Evolutionary conservation across 116 monocot genomes (phyloP), one percentile per base, ranked within the genome.

Genomic region (Iris pallida): DNA sequence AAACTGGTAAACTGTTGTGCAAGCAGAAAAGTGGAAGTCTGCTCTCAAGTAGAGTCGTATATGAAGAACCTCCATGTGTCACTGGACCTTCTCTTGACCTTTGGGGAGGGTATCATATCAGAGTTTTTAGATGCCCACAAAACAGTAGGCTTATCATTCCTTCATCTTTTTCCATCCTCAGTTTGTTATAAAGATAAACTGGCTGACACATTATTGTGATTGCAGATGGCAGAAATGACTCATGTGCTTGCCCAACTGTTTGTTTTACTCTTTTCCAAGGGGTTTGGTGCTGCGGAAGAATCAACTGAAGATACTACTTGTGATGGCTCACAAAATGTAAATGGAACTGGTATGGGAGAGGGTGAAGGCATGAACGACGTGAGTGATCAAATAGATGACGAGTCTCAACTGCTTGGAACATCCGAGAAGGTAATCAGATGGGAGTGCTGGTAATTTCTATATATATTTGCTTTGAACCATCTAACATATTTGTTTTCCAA

Each of bases 291-390:
- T 68, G 19, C 71, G 14, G 81, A 87, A 66, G 87, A 82, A 56
- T 19, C 63, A 57, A 47, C 55, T 20, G 88, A 91, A 74, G 67
- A 68, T 68, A 54, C 57, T 58, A 45, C 68, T 45, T 20, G 55
- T 52, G 63, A 63, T 53, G 79, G 73, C 67, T 54, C 80, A 42
- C 59, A 84, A 77, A 81, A 87, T 68, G 82, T 76, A 18, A 76
- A 45, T 72, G 96, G 96, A 63, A 96, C 96, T 55, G 92, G 96
- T 45, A 81, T 96, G 78, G 96, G 96, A n/a, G 89, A 96, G 47
- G 96, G 96, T 66, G 86, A 96, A 60, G 96, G 96, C 20, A 8
- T 69, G 42, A 85, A 89, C 15, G 92, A 92, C 74, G 89, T 92
- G 18, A 96, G 96, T 20, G 85, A 89, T 68, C 85, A 92, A 74